phyloP scores from a whole-genome alignment of 306 rosid genomes.

The Cucurbita pepo region DNA sequence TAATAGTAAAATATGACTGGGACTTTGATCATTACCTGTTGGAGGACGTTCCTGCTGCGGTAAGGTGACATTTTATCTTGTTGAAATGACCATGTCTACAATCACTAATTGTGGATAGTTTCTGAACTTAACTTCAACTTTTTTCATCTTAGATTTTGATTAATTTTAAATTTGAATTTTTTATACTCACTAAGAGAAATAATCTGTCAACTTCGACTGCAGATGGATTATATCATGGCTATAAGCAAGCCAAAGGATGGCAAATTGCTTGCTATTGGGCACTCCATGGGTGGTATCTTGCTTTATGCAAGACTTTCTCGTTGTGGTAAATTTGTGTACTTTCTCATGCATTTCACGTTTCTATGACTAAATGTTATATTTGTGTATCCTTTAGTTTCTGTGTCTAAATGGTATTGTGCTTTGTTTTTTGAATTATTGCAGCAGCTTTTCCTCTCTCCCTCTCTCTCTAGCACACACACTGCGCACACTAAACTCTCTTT shows the following conservation, averaged over 20 bases:
- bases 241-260: conserved; percentile 83
- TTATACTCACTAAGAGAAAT: conserved; percentile 11
- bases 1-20: conserved; percentile 94
- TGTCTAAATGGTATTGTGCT: not conserved
- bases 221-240: conserved; percentile 73
- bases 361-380: not conserved
- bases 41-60: conserved; percentile 95
- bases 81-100: conserved; percentile 16
- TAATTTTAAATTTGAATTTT: not conserved
- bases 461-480: not conserved
- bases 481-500: not conserved
- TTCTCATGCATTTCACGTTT: not conserved
- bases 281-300: conserved; percentile 98
- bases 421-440: not conserved
- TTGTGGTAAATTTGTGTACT: conserved; percentile 41
- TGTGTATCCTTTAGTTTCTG: not conserved
- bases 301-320: conserved; percentile 78
- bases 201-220: conserved; percentile 10
- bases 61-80: conserved; percentile 77
- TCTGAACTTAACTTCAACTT: not conserved
- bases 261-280: conserved; percentile 90
- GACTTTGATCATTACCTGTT: conserved; percentile 89
- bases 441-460: not conserved
- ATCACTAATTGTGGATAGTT: not conserved
- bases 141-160: not conserved